Evolutionary conservation across 2,329 filamentous ascomycete genomes (phyloP), one percentile per base, ranked within the genome.

Genomic region (Aspergillus fumigatus): DNA sequence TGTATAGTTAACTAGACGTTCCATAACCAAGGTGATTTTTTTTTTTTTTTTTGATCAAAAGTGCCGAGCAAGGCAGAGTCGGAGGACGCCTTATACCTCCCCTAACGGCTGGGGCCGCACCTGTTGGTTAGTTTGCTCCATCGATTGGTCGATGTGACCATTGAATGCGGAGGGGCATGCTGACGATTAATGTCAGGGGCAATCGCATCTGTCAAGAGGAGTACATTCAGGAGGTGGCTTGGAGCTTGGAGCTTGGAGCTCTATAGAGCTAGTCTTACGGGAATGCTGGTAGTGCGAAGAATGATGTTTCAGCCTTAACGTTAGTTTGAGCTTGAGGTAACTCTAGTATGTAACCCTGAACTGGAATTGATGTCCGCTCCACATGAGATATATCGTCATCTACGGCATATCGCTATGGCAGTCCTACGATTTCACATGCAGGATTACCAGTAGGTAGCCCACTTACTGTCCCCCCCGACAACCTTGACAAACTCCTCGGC

Each of bases 401-500:
- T 3, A n/a, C 45, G 47, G 27, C 48, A 11, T 52, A 55, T 2
- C 19, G 3, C 32, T 21, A 9, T 23, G 8, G 25, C 35, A n/a
- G 32, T 48, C n/a, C 50, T 32, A 56, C 38, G 10, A 11, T 35
- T 48, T 9, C 19, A 48, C 10, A 17, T n/a, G 45, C 14, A 25
- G 25, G 25, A 6, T 55, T 45, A 60, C 67, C 66, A 69, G 51
- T 71, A 71, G 2, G 56, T 63, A 7, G 68, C 64, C 50, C 59
- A 74, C 35, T 62, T 56, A 53, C 69, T 72, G 26, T 65, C 63
- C 11, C 84, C 84, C 29, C 75, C 70, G 6, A 86, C 70, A 1
- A 85, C 79, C 35, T 79, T 76, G 3, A 82, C 72, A 68, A 87
- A 86, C 55, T 83, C 79, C 57, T 72, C 74, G 19, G 83, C 84